Evolutionary conservation across 345 rosid species (phyloP), one percentile per base, ranked within the genome.

Genomic region (Aurinia saxatilis): DNA sequence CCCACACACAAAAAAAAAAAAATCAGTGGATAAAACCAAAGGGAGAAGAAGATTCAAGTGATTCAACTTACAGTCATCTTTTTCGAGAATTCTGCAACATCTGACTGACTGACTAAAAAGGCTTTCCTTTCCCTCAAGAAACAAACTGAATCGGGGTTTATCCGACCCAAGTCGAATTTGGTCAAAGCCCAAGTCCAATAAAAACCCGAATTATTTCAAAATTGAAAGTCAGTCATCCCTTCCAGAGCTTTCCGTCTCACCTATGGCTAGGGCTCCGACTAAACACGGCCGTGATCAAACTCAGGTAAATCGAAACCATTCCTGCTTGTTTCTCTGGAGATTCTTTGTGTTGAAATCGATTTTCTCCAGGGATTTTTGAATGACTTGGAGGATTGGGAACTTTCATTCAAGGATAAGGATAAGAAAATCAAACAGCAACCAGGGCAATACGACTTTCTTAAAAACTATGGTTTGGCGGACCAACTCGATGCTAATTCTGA

Each of bases 381-480:
- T 84, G 82, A 89, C 72, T 85, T 92, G 91, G 91, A 85, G 91
- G 98, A 89, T 53, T 92, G 96, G 96, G 97, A 92, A 30, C 74
- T 79, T 66, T 80, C 82, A 2, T 60, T 75, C 2, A 79, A 84
- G 62, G 82, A 80, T 44, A 82, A 78, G 31, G 96, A 80, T 72
- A 89, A 83, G 78, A 87, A 82, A 64, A 40, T 71, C 62, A 84
- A 78, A 71, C 64, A 80, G 3, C 79, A 68, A 66, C 40, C 80
- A 58, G 50, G 83, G n/a, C n/a, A n/a, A n/a, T 33, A 58, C 56
- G 92, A 78, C 31, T 78, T 73, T 71, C 53, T 68, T 1, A 57
- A 63, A 44, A 80, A 76, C 2, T 70, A 75, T 61, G 73, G 79
- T 72, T 70, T n/a, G n/a, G n/a, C n/a, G n/a, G n/a, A n/a, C 36